Percentiles rank a stretch among this genome's conserved stretches.
Evolutionary conservation across 805 yeast species (phyloP).

Genomic region (Yamadazyma olivae): DNA sequence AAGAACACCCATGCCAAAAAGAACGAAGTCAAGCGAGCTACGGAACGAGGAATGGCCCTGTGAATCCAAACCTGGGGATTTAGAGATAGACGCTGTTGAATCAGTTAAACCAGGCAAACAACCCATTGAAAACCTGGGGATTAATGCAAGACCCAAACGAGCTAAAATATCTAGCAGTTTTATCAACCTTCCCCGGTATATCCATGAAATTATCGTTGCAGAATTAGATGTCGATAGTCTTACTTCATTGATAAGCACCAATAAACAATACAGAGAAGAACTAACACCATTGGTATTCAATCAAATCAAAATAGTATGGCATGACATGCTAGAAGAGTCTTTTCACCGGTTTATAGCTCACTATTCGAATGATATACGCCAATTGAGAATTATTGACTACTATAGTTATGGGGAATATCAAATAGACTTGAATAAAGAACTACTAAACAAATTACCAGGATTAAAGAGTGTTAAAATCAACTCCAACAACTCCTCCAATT

Average conservation of each 20-base stretch:
- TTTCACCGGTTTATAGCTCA: slow-evolving; percentile 10
- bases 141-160: too few species aligned
- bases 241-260: slow-evolving; percentile 14
- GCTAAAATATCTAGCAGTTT: too few species aligned
- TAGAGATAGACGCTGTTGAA: too few species aligned
- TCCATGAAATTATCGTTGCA: too few species aligned
- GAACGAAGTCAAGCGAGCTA: too few species aligned
- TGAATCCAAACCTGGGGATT: too few species aligned
- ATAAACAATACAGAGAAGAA: slow-evolving; percentile 15
- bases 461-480: slow-evolving; percentile 24
- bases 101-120: too few species aligned
- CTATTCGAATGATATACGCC: slow-evolving; percentile 13
- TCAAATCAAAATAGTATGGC: slow-evolving; percentile 18
- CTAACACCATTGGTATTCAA: slow-evolving; percentile 13
- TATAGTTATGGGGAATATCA: slow-evolving; percentile 38
- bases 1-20: too few species aligned
- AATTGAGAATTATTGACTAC: slow-evolving; percentile 26
- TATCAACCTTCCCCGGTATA: too few species aligned
- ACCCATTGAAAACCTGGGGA: too few species aligned
- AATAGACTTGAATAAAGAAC: slow-evolving; percentile 19
- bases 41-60: too few species aligned
- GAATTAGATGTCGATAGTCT: slow-evolving; percentile 2
- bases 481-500: slow-evolving; percentile 34
- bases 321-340: slow-evolving; percentile 5
- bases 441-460: slow-evolving; percentile 19